Evolutionary conservation across 228 moss, liverwort and hornwort genomes (phyloP), one percentile per base, ranked within the genome.

Genomic region (Sphagnum fallax): DNA sequence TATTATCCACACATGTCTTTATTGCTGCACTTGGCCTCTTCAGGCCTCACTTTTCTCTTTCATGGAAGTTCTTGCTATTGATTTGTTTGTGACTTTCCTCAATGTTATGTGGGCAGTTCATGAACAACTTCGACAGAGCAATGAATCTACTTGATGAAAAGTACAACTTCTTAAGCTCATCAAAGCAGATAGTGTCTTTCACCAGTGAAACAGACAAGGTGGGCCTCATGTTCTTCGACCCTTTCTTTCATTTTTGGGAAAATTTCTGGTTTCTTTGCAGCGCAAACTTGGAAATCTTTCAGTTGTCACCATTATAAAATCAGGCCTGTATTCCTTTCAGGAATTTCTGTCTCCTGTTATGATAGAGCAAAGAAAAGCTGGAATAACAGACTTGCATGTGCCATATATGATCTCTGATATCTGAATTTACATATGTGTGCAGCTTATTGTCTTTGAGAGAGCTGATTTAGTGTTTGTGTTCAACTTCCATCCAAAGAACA

Each of bases 391-490:
- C 32, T 32, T 32, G 32, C 32, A 32, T 32, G 32, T 32, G 32
- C 32, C 32, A 2, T 32, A 32, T 32, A 32, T 32, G 32, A 32
- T 32, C 32, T 32, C 32, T 32, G 32, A 32, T 32, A 32, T 32
- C 32, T 2, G 2, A 32, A 32, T 1, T 32, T 32, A 32, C 32
- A 32, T 1, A 32, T 32, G 2, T 1, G 1, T 79, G 63, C 71
- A 94, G 94, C 83, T 91, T 61, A 84, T 92, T 50, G 88, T 95
- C 32, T 92, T 95, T 48, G 92, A 95, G 78, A 95, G 89, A 75
- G 92, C 85, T 62, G 95, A 95, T 67, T 12, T 92, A 82, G 88
- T 95, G 15, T 92, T 95, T n/a, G 83, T 95, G 53, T 95, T 95
- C 68, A 95, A 95, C 79, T 95, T 92, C 73, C 95, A 95, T 78